Evolutionary conservation across 768 basidiomycete species (phyloP).

Genomic region (Krasilnikovozyma curviuscula): DNA sequence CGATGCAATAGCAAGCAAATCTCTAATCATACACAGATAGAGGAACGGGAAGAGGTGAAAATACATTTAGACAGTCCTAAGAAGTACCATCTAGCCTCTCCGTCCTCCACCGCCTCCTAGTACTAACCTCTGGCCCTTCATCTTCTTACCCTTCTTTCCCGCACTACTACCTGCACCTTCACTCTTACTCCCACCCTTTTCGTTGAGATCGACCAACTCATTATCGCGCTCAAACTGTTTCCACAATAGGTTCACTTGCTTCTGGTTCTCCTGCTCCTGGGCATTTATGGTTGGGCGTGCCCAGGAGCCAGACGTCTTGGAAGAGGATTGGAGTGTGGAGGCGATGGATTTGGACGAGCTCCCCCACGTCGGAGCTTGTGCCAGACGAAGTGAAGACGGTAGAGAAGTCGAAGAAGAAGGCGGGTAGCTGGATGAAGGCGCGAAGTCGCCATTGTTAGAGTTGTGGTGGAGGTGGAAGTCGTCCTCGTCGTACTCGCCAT

Average conservation of each 20-base stretch:
- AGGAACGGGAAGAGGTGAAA: too few relatives aligned
- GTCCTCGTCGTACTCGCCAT: not conserved
- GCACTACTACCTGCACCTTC: not conserved
- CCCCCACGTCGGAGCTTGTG: constrained; percentile 1
- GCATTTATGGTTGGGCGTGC: not conserved
- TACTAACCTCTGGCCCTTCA: constrained; percentile 5
- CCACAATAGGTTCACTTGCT: constrained; percentile 8
- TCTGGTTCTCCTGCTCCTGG: constrained; percentile 1
- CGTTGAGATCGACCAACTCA: not conserved
- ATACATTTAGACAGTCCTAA: too few relatives aligned
- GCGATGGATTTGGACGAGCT: constrained; percentile 10
- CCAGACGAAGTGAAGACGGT: not conserved
- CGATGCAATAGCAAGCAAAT: too few relatives aligned
- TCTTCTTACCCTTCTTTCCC: constrained; percentile 8
- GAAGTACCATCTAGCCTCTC: too few relatives aligned
- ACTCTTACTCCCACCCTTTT: not conserved
- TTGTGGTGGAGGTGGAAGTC: not conserved
- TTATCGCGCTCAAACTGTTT: constrained; percentile 4
- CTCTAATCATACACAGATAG: too few relatives aligned
- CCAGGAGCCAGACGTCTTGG: too few relatives aligned
- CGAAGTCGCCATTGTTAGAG: not conserved
- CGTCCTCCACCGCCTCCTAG: constrained; percentile 8
- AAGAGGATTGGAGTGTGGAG: constrained; percentile 1
- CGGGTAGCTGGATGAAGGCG: not conserved
- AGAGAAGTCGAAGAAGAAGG: not conserved